Evolutionary conservation across 75 land plant genomes (phyloP), one percentile per base, ranked within the genome.

Genomic region (Selaginella tamariscina): DNA sequence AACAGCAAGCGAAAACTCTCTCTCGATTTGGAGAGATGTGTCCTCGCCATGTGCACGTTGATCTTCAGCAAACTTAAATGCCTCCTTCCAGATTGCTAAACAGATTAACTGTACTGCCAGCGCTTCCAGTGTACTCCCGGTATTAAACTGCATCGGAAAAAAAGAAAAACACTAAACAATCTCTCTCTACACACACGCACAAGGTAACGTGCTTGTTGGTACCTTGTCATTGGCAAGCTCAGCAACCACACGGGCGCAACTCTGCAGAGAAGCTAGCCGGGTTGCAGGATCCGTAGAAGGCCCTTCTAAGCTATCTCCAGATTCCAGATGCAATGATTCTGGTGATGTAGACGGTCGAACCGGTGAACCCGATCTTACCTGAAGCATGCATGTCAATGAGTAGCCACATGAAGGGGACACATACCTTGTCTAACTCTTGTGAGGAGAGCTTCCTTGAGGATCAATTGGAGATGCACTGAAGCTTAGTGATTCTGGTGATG

Each of bases 31-130:
- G 2, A 88, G 79, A 44, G 78, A 85, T 23, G 49, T 39, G 49
- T 5, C 49, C 5, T 5, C 49, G 49, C 49, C 49, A 5, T 39
- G 11, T n/a, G n/a, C n/a, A n/a, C n/a, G n/a, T 39, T 39, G 49
- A 39, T 39, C 49, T 39, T 15, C 15, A 83, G 75, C 85, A 87
- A 11, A 90, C 81, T 69, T 85, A 78, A 94, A 60, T 27, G 96
- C 96, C 69, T 90, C 86, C 79, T 85, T 95, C 96, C 99, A 95
- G 29, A 90, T 79, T 11, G 91, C 96, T 59, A 90, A 79, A 68
- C 89, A 72, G 2, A 95, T 86, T 33, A 95, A 81, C 78, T 90
- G 91, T 55, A 87, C 72, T 55, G 96, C 85, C 65, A 95, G 86
- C 29, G 96, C 89, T 74, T 89, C 91, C 29, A 87, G 67, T 9